These are phyloP conservation scores for Dichotomocladium elegans DNA, from an alignment of 371 early-diverging fungal species.

Conservation along the genomic window DNA sequence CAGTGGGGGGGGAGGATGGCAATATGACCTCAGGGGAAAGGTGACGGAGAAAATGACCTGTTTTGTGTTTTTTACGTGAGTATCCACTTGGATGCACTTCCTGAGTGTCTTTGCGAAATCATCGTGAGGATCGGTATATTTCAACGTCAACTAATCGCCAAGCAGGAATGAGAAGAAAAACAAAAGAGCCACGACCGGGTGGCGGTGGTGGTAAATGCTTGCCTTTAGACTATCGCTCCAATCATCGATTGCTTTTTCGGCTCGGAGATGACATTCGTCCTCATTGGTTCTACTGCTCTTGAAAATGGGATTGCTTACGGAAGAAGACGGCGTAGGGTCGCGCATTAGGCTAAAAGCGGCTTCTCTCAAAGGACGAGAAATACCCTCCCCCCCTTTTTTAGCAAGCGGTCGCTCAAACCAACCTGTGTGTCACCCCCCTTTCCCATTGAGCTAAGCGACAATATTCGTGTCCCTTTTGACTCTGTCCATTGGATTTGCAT, in stretches of 20 bases:
- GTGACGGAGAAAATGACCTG: constrained; percentile 1
- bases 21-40: background rate
- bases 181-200: too few relatives aligned
- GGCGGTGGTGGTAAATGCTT: background rate
- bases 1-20: background rate
- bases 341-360: too few relatives aligned
- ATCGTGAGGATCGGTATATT: constrained; percentile 10
- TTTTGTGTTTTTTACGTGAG: constrained; percentile 21
- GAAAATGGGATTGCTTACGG: constrained; percentile 6
- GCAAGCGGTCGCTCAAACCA: too few relatives aligned
- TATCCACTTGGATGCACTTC: constrained; percentile 23
- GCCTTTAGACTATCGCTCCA: constrained; percentile 24
- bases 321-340: constrained; percentile 3
- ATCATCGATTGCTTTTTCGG: constrained; percentile 20
- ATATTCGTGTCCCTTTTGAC: too few relatives aligned
- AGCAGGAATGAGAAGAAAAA: background rate
- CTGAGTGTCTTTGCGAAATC: constrained; percentile 22
- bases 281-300: constrained; percentile 4
- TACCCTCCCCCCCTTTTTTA: too few relatives aligned
- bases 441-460: too few relatives aligned
- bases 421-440: too few relatives aligned
- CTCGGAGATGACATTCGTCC: constrained; percentile 24
- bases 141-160: background rate
- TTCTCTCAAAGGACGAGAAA: too few relatives aligned
- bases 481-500: too few relatives aligned